A percentile compares a stretch with the other conserved stretches of the same genome.
Conservation (phyloP, 2,329 filamentous ascomycete species). For the Penicillium sp. region DNA sequence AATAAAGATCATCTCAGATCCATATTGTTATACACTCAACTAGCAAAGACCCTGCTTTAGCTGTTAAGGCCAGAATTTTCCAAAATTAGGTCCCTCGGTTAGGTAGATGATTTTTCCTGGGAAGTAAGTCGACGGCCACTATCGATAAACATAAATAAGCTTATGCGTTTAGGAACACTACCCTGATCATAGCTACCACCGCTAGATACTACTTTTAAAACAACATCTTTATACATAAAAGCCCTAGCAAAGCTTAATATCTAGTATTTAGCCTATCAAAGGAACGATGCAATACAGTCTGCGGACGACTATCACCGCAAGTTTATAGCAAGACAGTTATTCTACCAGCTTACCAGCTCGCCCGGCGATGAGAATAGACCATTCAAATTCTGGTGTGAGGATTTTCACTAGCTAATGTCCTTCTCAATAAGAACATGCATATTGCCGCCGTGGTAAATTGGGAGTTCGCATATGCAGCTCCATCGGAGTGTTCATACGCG, state of each 20-base stretch:
- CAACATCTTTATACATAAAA: constrained; percentile 49
- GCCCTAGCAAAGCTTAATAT: constrained; percentile 53
- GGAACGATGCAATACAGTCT: constrained; percentile 46
- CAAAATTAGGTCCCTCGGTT: constrained; percentile 8
- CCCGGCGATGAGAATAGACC: constrained; percentile 26
- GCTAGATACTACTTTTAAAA: constrained; percentile 29
- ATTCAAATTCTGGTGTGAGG: constrained; percentile 35
- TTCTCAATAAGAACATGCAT: constrained; percentile 19
- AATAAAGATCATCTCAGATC: constrained; percentile 40
- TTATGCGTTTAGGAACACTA: constrained; percentile 35
- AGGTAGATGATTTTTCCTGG: constrained; percentile 9
- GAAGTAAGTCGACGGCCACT: constrained; percentile 9
- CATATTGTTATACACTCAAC: constrained; percentile 28
- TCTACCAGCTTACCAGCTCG: constrained; percentile 28
- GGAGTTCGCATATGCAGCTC: constrained; percentile 37
- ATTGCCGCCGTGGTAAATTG: constrained; percentile 32
- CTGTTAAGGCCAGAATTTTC: background rate
- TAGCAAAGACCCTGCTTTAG: constrained; percentile 16
- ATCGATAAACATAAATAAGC: constrained; percentile 50
- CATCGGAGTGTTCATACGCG: constrained; percentile 28
- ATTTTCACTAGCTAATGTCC: constrained; percentile 29
- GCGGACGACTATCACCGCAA: constrained; percentile 31
- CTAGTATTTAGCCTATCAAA: constrained; percentile 47
- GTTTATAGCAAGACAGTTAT: constrained; percentile 31
- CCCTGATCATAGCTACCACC: constrained; percentile 28